Percentiles rank a stretch among this genome's conserved stretches.
Evolutionary conservation across 352 stramenopile genomes (phyloP).

Genomic region (Peronospora belbahrii): DNA sequence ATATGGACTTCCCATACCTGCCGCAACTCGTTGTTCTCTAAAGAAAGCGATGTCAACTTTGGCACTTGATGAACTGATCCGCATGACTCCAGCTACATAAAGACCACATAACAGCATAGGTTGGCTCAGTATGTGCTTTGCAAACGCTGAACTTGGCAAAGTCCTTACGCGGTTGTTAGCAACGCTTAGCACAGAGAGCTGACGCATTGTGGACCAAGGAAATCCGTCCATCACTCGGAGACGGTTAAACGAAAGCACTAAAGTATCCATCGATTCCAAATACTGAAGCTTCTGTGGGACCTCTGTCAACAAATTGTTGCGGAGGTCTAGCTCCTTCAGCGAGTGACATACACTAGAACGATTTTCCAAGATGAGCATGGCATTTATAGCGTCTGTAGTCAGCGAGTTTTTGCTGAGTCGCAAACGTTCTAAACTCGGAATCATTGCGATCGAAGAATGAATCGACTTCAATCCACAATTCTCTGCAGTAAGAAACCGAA

Average conservation of each 20-base stretch:
- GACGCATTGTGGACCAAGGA: slow-evolving; percentile 46
- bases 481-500: slow-evolving; percentile 64
- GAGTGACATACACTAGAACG: slow-evolving; percentile 28
- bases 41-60: slow-evolving; percentile 57
- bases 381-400: slow-evolving; percentile 41
- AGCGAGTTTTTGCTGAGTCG: slow-evolving; percentile 73
- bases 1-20: slow-evolving; percentile 28
- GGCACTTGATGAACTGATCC: slow-evolving; percentile 50
- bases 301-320: slow-evolving; percentile 54
- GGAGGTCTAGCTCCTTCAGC: slow-evolving; percentile 65
- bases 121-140: background rate
- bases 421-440: slow-evolving; percentile 51
- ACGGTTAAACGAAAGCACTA: slow-evolving; percentile 65
- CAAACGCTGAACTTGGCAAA: background rate
- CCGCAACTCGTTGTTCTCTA: slow-evolving; percentile 80
- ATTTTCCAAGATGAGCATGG: slow-evolving; percentile 24
- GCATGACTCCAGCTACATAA: slow-evolving; percentile 45
- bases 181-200: slow-evolving; percentile 56
- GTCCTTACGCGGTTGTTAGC: slow-evolving; percentile 57
- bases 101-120: background rate
- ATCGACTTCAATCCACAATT: slow-evolving; percentile 54
- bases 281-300: slow-evolving; percentile 36
- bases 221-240: slow-evolving; percentile 46
- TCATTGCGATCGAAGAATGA: slow-evolving; percentile 38
- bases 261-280: slow-evolving; percentile 49